Evolutionary conservation across 2,329 filamentous ascomycete species (phyloP).

Genomic region (Gnomoniopsis smithogilvyi): DNA sequence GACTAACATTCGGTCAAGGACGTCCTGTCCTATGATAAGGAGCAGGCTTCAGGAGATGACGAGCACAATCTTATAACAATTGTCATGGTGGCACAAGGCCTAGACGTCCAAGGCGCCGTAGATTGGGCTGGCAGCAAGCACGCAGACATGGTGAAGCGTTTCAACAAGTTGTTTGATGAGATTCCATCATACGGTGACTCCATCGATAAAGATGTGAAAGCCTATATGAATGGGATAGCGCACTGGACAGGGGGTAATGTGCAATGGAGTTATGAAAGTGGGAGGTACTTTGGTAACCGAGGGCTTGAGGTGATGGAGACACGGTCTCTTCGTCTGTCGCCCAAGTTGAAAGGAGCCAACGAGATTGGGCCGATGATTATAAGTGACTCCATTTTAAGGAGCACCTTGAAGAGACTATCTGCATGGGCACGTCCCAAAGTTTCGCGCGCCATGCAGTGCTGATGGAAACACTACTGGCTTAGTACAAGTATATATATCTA

Average conservation of each 20-base stretch:
- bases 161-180: constrained; percentile 14
- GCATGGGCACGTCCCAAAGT: no score
- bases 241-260: constrained; percentile 22
- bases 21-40: constrained; percentile 28
- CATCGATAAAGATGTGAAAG: constrained; percentile 19
- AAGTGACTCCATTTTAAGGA: neutral
- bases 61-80: constrained; percentile 30
- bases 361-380: neutral
- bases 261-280: constrained; percentile 32
- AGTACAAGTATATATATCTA: no score
- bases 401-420: neutral
- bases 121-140: constrained; percentile 16
- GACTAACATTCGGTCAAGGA: constrained; percentile 18
- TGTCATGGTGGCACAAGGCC: constrained; percentile 18
- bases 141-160: constrained; percentile 8
- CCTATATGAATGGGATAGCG: constrained; percentile 20
- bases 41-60: constrained; percentile 25
- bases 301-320: neutral
- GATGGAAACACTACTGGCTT: no score
- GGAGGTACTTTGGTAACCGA: neutral
- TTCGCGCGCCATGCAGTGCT: no score
- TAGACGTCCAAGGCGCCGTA: constrained; percentile 18
- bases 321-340: neutral
- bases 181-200: constrained; percentile 17
- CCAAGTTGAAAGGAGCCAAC: neutral